These are phyloP conservation scores for Paramecium sexaurelia DNA, from an alignment of 73 alveolate species.

Conservation along the genomic window DNA sequence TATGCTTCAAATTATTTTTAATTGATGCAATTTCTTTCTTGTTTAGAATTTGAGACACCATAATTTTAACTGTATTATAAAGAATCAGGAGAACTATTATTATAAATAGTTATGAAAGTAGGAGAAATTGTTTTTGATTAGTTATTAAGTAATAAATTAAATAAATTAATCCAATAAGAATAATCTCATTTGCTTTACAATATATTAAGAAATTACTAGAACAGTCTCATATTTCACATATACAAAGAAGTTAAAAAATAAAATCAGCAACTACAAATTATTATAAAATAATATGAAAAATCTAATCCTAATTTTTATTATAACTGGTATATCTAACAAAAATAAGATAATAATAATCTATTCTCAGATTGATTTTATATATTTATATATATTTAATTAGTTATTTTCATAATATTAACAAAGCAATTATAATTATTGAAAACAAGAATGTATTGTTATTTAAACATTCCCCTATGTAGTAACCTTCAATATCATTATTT, in stretches of 20 bases:
- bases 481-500: neutral
- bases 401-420: neutral
- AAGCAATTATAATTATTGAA: neutral
- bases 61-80: neutral
- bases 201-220: neutral
- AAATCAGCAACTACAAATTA: neutral
- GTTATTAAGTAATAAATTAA: neutral
- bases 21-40: neutral
- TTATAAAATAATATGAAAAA: neutral
- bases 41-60: constrained; percentile 36
- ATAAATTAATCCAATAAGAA: neutral
- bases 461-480: constrained; percentile 6
- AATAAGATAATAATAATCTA: neutral
- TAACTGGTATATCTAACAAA: neutral
- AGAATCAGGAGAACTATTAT: neutral
- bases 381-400: constrained; percentile 2
- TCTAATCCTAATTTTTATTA: neutral
- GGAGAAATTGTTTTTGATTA: neutral
- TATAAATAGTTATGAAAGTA: neutral
- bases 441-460: neutral
- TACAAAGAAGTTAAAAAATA: neutral
- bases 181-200: neutral
- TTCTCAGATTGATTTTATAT: constrained; percentile 6
- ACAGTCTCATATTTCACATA: neutral
- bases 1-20: neutral